Base-by-base conservation (phyloP, 2,329 filamentous ascomycete genomes). In the Cryoendolithus antarcticus region DNA sequence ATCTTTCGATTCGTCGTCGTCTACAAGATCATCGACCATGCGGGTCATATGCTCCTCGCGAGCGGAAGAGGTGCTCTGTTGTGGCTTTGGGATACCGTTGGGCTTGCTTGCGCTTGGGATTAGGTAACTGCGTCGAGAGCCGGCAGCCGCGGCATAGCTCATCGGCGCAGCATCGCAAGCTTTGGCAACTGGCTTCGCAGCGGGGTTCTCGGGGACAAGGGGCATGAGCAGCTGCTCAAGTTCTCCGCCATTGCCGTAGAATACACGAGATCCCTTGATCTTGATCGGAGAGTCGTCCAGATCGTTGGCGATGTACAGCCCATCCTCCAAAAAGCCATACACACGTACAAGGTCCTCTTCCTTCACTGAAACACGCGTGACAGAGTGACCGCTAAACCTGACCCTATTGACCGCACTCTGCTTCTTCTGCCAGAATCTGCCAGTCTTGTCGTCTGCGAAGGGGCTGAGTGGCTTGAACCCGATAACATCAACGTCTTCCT, bases 291-390 rank as follows among this genome's bases (percentile, higher is more conserved):
- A 35, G 44, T 51, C 40, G 48, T 66, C 61, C 37, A 64, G 59
- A 46, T 68, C 65, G 39, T 69, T 62, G n/a, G 72, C 70, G 21
- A 81, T 58, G 38, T 71, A 61, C 30, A 80, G 60, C 3, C 74
- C 78, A 55, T 77, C 75, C 35, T 74, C 67, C 6, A 82, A 61
- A 27, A 82, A 66, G 43, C 78, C 75, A 39, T 72, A 69, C 39
- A 82, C 68, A 31, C 79, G 69, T 52, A 74, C 73, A n/a, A 80
- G 65, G 72, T 79, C 80, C 56, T 83, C 79, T 28, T 74, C 64
- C 40, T 77, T 74, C 0, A 69, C 66, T 41, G 75, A 70, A 38
- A 69, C 66, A 40, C 71, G 65, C 43, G 72, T 64, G 27, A 74
- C 58, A 7, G 60, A 60, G 27, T 52, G 52, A 43, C 76, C 71